A percentile compares a stretch with the other conserved stretches of the same genome.
Conservation (phyloP, 768 basidiomycete genomes). For the Suillus tomentosus region DNA sequence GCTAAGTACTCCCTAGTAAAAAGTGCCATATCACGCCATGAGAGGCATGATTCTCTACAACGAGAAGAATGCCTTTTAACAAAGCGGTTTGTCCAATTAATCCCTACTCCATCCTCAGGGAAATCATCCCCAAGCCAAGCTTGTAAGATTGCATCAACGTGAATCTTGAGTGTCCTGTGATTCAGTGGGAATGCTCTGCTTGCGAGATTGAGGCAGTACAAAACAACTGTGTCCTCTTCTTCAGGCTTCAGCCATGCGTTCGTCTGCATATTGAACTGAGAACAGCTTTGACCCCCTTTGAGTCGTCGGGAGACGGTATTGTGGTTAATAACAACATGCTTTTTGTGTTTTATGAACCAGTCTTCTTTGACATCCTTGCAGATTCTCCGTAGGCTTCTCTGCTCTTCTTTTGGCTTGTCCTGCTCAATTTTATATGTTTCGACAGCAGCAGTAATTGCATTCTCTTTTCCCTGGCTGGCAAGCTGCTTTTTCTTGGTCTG, state of each 20-base stretch:
- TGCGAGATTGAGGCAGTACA: slow-evolving; percentile 29
- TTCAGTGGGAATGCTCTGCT: slow-evolving; percentile 38
- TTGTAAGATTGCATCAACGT: slow-evolving; percentile 18
- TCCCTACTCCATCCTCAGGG: too few relatives aligned
- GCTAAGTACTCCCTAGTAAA: too few relatives aligned
- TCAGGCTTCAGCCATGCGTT: slow-evolving; percentile 27
- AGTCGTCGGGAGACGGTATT: slow-evolving; percentile 18
- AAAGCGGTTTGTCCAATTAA: too few relatives aligned
- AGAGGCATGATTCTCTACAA: too few relatives aligned
- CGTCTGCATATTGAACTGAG: slow-evolving; percentile 24
- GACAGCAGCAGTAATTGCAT: too few relatives aligned
- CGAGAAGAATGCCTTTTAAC: too few relatives aligned
- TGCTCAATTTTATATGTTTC: neutral
- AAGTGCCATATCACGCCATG: too few relatives aligned
- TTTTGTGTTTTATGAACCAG: slow-evolving; percentile 15
- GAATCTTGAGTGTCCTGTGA: slow-evolving; percentile 35
- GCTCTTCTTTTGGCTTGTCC: slow-evolving; percentile 6
- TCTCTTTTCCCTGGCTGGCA: too few relatives aligned
- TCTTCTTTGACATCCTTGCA: slow-evolving; percentile 17
- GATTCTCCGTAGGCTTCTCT: slow-evolving; percentile 11
- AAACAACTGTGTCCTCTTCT: slow-evolving; percentile 35
- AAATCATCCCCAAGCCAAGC: too few relatives aligned
- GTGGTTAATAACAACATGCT: slow-evolving; percentile 16
- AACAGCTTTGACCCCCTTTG: slow-evolving; percentile 21
- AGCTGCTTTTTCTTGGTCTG: too few relatives aligned